A percentile compares a stretch with the other conserved stretches of the same genome.
phyloP scores from a whole-genome alignment of 2,329 filamentous ascomycete genomes.

The Dothideomycetidae sp. region DNA sequence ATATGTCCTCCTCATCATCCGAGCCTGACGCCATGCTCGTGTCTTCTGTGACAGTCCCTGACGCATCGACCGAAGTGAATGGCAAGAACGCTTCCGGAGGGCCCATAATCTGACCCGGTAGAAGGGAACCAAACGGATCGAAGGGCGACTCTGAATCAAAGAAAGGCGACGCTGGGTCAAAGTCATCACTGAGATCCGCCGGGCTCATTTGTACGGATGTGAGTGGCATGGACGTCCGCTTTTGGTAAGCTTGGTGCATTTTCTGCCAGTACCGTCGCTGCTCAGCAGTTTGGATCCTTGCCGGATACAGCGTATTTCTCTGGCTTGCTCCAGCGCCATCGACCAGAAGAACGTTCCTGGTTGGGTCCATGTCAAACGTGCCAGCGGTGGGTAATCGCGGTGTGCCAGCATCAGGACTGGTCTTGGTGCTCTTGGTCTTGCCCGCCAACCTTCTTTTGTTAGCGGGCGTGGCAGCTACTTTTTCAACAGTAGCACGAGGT shows the following conservation, averaged over 20 bases:
- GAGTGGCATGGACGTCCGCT: constrained; percentile 19
- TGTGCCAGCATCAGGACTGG: constrained; percentile 4
- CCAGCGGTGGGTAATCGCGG: constrained; percentile 14
- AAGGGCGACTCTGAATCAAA: constrained; percentile 8
- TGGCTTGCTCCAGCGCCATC: constrained; percentile 11
- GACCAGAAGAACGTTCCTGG: constrained; percentile 12
- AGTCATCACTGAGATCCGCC: constrained; percentile 12
- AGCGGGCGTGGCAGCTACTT: constrained; percentile 5
- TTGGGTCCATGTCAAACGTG: constrained; percentile 18
- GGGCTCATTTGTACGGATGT: constrained; percentile 14
- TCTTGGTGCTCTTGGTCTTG: constrained; percentile 10
- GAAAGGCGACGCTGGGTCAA: constrained; percentile 5
- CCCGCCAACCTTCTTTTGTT: constrained; percentile 6
- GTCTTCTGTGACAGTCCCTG: constrained; percentile 10
- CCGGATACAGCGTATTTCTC: constrained; percentile 13
- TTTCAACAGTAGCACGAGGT: not conserved
- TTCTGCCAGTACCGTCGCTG: constrained; percentile 12
- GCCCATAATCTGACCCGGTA: constrained; percentile 11
- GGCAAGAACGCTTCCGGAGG: constrained; percentile 12
- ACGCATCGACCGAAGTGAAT: constrained; percentile 11
- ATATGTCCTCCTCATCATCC: constrained; percentile 47
- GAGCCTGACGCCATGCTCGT: constrained; percentile 20
- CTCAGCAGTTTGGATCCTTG: constrained; percentile 12
- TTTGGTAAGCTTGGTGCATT: constrained; percentile 14
- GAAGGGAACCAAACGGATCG: constrained; percentile 9